Evolutionary conservation across 1,284 basidiomycete species (phyloP).

Genomic region (Pseudozyma pruni): DNA sequence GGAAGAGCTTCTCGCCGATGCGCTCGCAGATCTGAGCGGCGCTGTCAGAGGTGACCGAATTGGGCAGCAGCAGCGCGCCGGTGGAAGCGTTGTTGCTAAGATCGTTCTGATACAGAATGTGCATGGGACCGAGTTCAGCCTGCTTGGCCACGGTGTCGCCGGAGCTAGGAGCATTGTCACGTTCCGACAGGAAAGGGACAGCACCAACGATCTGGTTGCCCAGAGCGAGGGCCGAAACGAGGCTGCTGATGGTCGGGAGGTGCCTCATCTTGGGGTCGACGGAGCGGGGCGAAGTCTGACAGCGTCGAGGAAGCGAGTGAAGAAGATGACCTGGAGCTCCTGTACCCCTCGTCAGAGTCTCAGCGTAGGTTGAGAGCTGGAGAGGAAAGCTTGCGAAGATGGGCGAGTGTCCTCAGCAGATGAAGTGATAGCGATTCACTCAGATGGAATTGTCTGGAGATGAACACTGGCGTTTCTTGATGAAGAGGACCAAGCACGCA

Average conservation of each 20-base stretch:
- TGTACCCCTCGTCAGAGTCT: too few species aligned
- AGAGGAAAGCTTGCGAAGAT: too few species aligned
- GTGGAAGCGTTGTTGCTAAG: conserved; percentile 41
- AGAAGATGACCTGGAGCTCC: too few species aligned
- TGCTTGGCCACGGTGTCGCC: conserved; percentile 6
- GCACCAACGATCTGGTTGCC: conserved; percentile 11
- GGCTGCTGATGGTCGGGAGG: conserved; percentile 1
- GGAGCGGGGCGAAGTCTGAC: too few species aligned
- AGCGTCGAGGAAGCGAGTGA: too few species aligned
- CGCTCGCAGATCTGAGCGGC: conserved; percentile 39
- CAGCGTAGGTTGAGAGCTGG: too few species aligned
- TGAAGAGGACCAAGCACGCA: too few species aligned
- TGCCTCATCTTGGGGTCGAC: conserved; percentile 11
- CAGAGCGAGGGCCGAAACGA: conserved; percentile 17
- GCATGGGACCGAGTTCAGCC: conserved; percentile 29
- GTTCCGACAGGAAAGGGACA: conserved; percentile 6
- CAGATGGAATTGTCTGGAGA: too few species aligned
- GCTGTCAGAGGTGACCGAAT: conserved; percentile 17
- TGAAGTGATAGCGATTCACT: too few species aligned
- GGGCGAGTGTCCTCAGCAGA: too few species aligned
- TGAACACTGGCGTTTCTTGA: too few species aligned
- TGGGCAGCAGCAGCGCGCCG: conserved; percentile 46
- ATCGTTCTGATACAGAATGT: conserved; percentile 58
- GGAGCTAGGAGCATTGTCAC: not conserved
- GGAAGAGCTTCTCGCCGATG: conserved; percentile 48